Evolutionary conservation across 495 filamentous ascomycete species (phyloP), one percentile per base, ranked within the genome.

Genomic region (Delitschia confertaspora): DNA sequence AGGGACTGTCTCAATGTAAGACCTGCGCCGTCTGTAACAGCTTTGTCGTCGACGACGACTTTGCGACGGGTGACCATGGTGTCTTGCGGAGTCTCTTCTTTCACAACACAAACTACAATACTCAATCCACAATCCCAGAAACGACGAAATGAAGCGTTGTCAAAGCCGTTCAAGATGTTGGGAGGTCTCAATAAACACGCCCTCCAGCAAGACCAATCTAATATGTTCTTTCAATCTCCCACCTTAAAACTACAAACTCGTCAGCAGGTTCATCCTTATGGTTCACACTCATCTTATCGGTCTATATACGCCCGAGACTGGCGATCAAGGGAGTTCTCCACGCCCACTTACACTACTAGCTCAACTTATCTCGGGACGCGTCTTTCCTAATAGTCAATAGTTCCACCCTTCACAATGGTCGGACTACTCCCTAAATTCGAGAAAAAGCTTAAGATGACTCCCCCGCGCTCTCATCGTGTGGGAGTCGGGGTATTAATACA

Each of bases 401-500:
- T n/a, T n/a, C n/a, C n/a, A n/a, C n/a, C n/a, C n/a, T n/a, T n/a
- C n/a, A n/a, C n/a, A 33, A 33, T 33, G 31, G 18, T 14, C n/a
- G n/a, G n/a, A 13, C 10, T 11, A 13, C 30, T 16, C 13, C 5
- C 30, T 32, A 13, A 32, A 13, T 4, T 10, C 30, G 17, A 32
- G n/a, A 32, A 5, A 11, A 10, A 10, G 30, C 13, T 32, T 11
- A 11, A 32, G 3, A 32, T 11, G 17, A 11, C 13, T 16, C 13
- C 21, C 25, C 39, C 26, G n/a, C n/a, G n/a, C n/a, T n/a, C n/a
- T n/a, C n/a, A n/a, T n/a, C 27, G 39, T 29, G 33, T 29, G 9
- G 39, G 16, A n/a, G 24, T 32, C 25, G 39, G 39, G 25, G 26
- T 32, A 42, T 42, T 42, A 31, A 42, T 42, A 42, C 23, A 29